Percentiles rank a stretch among this genome's conserved stretches.
Conservation (phyloP, 2,329 filamentous ascomycete genomes). For the Huntiella moniliformis region DNA sequence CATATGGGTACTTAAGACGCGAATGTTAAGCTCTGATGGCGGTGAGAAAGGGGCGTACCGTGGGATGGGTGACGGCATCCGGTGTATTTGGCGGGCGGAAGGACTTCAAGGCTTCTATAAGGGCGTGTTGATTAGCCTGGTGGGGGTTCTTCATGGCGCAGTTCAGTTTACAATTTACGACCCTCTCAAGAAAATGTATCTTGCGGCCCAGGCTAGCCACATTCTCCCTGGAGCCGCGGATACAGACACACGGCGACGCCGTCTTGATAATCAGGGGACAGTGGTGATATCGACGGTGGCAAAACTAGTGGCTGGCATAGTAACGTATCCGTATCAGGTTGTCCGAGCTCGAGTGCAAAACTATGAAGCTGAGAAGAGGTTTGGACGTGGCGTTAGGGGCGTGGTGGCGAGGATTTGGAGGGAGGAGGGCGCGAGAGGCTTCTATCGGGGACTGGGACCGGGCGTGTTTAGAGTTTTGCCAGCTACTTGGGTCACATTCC, state of each 20-base stretch:
- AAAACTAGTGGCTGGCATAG: constrained; percentile 75
- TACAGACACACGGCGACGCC: constrained; percentile 12
- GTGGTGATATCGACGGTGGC: constrained; percentile 61
- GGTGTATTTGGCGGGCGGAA: constrained; percentile 48
- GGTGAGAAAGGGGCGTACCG: constrained; percentile 61
- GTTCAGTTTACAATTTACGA: constrained; percentile 96
- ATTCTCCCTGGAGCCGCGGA: constrained; percentile 8
- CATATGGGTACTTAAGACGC: constrained; percentile 95
- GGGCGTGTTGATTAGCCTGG: constrained; percentile 61
- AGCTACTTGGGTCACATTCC: constrained; percentile 87
- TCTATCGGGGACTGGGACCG: constrained; percentile 79
- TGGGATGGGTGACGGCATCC: constrained; percentile 52
- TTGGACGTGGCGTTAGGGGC: constrained; percentile 50
- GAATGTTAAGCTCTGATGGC: constrained; percentile 77
- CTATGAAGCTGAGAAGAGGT: constrained; percentile 59
- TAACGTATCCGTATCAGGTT: constrained; percentile 91
- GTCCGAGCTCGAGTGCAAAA: constrained; percentile 76
- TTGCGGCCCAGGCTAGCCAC: constrained; percentile 22
- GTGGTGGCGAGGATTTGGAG: constrained; percentile 56
- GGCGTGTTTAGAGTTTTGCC: constrained; percentile 84
- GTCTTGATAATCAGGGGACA: constrained; percentile 45
- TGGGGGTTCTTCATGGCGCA: constrained; percentile 81
- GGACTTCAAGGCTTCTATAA: constrained; percentile 71
- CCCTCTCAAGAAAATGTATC: constrained; percentile 37
- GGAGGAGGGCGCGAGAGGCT: constrained; percentile 63